These are phyloP conservation scores for Amanita inopinata DNA, from an alignment of 768 basidiomycete species.

Conservation along the genomic window DNA sequence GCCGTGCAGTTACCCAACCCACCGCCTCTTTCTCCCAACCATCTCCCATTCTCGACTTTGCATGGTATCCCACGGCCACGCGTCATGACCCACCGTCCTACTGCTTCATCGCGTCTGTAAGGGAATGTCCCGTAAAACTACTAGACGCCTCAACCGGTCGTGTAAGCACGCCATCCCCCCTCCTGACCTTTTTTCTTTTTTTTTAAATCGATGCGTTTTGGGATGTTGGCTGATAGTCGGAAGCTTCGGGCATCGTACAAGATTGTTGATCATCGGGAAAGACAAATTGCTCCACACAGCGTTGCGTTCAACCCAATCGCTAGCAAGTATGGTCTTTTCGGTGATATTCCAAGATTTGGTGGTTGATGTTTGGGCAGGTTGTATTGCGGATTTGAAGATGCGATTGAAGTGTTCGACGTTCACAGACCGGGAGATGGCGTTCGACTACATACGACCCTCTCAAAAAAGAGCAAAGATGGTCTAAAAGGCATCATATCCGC, in stretches of 20 bases:
- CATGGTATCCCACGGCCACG: constrained; percentile 81
- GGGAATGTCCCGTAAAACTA: constrained; percentile 79
- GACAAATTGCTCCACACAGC: constrained; percentile 79
- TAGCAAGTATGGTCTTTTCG: constrained; percentile 40
- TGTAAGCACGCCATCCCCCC: constrained; percentile 30
- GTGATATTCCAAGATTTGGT: neutral
- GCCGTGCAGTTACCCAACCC: constrained; percentile 9
- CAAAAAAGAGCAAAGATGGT: constrained; percentile 73
- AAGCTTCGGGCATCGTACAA: constrained; percentile 87
- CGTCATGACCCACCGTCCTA: constrained; percentile 47
- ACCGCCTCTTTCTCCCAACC: constrained; percentile 37
- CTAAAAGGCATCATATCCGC: constrained; percentile 89
- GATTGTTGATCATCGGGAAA: constrained; percentile 91
- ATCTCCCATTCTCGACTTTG: constrained; percentile 65
- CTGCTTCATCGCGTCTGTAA: constrained; percentile 77
- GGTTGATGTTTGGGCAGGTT: constrained; percentile 33
- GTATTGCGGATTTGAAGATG: constrained; percentile 81
- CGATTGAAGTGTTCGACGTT: constrained; percentile 81
- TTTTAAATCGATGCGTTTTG: neutral
- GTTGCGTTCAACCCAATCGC: constrained; percentile 67
- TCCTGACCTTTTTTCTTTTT: neutral
- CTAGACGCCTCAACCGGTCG: constrained; percentile 71
- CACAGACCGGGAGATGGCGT: constrained; percentile 62
- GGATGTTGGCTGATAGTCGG: constrained; percentile 3
- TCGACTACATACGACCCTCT: constrained; percentile 59